A percentile compares a stretch with the other conserved stretches of the same genome.
Evolutionary conservation across 1,284 basidiomycete genomes (phyloP).

Genomic region (Pseudozyma sp.): DNA sequence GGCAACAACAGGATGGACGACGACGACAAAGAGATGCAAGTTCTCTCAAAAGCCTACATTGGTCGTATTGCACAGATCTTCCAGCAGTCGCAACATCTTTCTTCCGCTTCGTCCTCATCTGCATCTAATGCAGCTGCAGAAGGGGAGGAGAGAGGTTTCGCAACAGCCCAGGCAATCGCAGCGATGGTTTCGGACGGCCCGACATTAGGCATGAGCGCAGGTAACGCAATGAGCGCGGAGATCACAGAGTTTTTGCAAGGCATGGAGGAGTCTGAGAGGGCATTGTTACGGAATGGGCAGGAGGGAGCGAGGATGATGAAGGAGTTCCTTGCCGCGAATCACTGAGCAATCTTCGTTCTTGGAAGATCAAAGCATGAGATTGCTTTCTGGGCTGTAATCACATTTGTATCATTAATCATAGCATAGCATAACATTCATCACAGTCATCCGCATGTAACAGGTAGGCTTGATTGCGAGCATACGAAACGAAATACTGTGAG

Average conservation of each 20-base stretch:
- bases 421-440: neutral
- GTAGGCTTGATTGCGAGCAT: no score
- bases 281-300: constrained; percentile 42
- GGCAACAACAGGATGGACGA: constrained; percentile 51
- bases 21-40: constrained; percentile 49
- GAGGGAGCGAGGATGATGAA: constrained; percentile 49
- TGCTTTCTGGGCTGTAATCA: neutral
- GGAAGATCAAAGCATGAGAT: neutral
- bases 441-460: neutral
- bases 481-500: neutral
- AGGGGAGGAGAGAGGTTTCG: constrained; percentile 22
- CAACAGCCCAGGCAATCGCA: constrained; percentile 42
- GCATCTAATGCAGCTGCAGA: constrained; percentile 9
- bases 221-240: constrained; percentile 53
- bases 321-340: constrained; percentile 44
- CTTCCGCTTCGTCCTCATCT: constrained; percentile 23
- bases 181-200: constrained; percentile 51
- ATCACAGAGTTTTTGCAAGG: constrained; percentile 60
- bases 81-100: constrained; percentile 58
- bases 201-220: constrained; percentile 45
- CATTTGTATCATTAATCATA: constrained; percentile 17
- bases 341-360: constrained; percentile 1
- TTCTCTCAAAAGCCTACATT: constrained; percentile 61
- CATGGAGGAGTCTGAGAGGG: constrained; percentile 58
- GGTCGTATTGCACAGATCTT: constrained; percentile 58